phyloP scores from a whole-genome alignment of 140 eudicot species.

The Erigeron philadelphicus region DNA sequence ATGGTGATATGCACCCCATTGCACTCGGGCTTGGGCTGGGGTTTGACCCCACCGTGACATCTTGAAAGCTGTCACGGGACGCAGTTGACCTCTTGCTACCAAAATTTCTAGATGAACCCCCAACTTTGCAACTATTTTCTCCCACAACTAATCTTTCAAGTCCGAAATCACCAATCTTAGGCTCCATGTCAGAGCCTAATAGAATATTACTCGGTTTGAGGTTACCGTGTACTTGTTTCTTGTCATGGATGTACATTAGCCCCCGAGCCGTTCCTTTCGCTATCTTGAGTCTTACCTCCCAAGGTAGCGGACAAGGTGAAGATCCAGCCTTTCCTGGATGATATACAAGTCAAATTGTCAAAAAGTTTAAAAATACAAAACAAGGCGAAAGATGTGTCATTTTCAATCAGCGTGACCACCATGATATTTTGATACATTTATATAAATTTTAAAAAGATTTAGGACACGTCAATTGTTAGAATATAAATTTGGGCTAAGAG shows the following conservation, averaged over 20 bases:
- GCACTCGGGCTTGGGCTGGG: constrained; percentile 88
- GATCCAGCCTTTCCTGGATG: constrained; percentile 77
- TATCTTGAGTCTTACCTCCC: constrained; percentile 85
- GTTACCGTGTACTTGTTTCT: constrained; percentile 92
- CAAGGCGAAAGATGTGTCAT: constrained; percentile 25
- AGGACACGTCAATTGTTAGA: constrained; percentile 37
- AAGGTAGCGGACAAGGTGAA: constrained; percentile 84
- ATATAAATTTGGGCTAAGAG: constrained; percentile 29
- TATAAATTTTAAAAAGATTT: constrained; percentile 8
- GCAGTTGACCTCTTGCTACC: constrained; percentile 93
- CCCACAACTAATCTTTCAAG: constrained; percentile 71
- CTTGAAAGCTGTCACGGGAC: constrained; percentile 87
- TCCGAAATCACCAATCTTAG: constrained; percentile 94
- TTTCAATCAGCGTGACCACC: constrained; percentile 35
- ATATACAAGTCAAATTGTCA: constrained; percentile 21
- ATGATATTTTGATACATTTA: neutral
- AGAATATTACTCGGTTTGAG: constrained; percentile 81
- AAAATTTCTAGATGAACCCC: constrained; percentile 72
- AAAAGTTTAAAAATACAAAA: constrained; percentile 3
- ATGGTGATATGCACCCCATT: constrained; percentile 65
- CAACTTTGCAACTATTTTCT: constrained; percentile 53
- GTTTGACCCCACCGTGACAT: constrained; percentile 43
- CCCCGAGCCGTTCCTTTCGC: constrained; percentile 97
- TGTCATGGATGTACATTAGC: constrained; percentile 78
- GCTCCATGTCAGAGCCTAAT: constrained; percentile 80